A percentile compares a stretch with the other conserved stretches of the same genome.
phyloP scores from a whole-genome alignment of 768 basidiomycete species.

The Mycena polygramma region DNA sequence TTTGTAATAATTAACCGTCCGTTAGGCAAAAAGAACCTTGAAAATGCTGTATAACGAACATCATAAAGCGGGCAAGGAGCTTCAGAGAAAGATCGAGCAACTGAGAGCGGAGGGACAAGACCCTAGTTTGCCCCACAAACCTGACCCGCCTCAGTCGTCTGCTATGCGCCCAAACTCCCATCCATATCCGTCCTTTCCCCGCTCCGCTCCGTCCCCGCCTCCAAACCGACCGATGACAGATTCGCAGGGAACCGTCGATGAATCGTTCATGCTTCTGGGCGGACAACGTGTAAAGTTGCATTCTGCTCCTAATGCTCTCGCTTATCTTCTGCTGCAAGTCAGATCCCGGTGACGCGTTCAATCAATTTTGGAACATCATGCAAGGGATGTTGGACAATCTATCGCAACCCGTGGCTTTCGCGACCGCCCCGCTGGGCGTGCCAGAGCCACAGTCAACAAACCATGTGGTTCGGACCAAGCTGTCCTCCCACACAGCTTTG shows the following conservation, averaged over 20 bases:
- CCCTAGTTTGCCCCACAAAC: constrained; percentile 77
- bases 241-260: constrained; percentile 78
- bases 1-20: constrained; percentile 20
- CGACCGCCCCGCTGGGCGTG: constrained; percentile 79
- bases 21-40: constrained; percentile 82
- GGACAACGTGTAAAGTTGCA: constrained; percentile 74
- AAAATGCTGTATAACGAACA: constrained; percentile 84
- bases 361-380: constrained; percentile 90
- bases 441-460: constrained; percentile 48
- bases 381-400: constrained; percentile 89
- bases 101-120: constrained; percentile 84
- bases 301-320: constrained; percentile 9
- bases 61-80: constrained; percentile 75
- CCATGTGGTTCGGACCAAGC: constrained; percentile 32
- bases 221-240: constrained; percentile 61
- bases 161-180: constrained; percentile 46
- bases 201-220: constrained; percentile 61
- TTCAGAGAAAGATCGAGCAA: constrained; percentile 79
- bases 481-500: constrained; percentile 38
- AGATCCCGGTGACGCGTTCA: constrained; percentile 89
- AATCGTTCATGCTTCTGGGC: constrained; percentile 88
- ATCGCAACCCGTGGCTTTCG: constrained; percentile 88
- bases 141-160: constrained; percentile 48
- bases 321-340: constrained; percentile 57
- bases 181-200: constrained; percentile 45